A percentile compares a stretch with the other conserved stretches of the same genome.
phyloP scores from a whole-genome alignment of 441 rosid genomes.

The Kokia cookei region DNA sequence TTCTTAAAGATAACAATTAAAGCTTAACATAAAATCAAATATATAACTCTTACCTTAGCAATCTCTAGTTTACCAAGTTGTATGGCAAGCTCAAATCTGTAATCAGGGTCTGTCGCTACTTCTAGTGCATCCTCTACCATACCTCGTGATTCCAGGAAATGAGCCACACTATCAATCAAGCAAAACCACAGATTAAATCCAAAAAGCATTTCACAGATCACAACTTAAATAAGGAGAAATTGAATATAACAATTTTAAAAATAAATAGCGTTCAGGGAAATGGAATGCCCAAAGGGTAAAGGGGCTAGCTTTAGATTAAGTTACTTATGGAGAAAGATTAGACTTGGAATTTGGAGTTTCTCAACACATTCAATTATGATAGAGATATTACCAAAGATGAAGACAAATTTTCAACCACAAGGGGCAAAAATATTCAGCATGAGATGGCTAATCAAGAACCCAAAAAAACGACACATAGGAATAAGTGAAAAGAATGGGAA shows the following conservation, averaged over 20 bases:
- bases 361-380: not conserved
- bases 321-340: not conserved
- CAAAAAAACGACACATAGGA: not conserved
- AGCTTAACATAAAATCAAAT: not conserved
- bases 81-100: constrained; percentile 91
- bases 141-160: constrained; percentile 94
- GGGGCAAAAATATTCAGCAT: not conserved
- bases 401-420: not conserved
- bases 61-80: constrained; percentile 88
- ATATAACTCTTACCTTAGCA: constrained; percentile 58
- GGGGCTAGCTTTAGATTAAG: not conserved
- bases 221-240: constrained; percentile 1
- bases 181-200: constrained; percentile 12
- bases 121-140: constrained; percentile 95
- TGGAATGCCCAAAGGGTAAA: constrained; percentile 5
- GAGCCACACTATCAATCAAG: constrained; percentile 74
- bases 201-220: constrained; percentile 11
- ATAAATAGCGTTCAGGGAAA: not conserved
- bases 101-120: constrained; percentile 97
- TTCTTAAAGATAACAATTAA: not conserved
- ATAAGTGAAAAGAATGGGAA: not conserved
- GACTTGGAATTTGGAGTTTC: not conserved
- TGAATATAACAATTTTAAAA: not conserved
- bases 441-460: not conserved
- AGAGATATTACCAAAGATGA: not conserved